Percentiles rank a stretch among this genome's conserved stretches.
These are phyloP conservation scores for Nicotiana otophora DNA, from an alignment of 257 asterid genomes.

Conservation along the genomic window DNA sequence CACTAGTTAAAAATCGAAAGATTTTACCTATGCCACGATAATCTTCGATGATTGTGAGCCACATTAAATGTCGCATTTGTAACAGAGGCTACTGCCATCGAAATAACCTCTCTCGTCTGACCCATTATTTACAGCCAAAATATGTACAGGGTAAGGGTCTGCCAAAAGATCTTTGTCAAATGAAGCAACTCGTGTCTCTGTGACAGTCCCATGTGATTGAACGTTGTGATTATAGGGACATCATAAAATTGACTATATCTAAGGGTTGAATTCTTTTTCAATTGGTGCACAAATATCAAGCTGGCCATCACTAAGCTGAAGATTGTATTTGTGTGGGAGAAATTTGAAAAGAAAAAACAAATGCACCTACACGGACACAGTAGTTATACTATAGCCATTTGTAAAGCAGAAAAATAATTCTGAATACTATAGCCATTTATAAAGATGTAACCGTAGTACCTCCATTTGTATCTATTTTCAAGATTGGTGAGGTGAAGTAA, in stretches of 20 bases:
- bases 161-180: slow-evolving; percentile 6
- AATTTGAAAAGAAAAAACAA: background rate
- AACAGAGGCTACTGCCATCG: too few relatives aligned
- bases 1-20: too few relatives aligned
- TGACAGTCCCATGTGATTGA: slow-evolving; percentile 5
- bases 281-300: background rate
- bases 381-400: background rate
- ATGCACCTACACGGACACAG: background rate
- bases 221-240: background rate
- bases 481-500: slow-evolving; percentile 14
- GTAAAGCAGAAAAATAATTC: background rate
- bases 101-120: background rate
- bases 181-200: background rate
- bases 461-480: slow-evolving; percentile 14
- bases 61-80: too few relatives aligned
- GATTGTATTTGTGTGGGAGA: background rate
- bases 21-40: too few relatives aligned
- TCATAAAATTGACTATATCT: background rate
- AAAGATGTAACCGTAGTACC: background rate
- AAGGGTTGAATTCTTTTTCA: background rate
- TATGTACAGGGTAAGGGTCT: background rate
- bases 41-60: too few relatives aligned
- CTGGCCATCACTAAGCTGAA: slow-evolving; percentile 8
- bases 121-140: background rate
- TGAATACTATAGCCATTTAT: background rate